Conservation (phyloP, 306 rosid species). For the Spatholobus suberectus region DNA sequence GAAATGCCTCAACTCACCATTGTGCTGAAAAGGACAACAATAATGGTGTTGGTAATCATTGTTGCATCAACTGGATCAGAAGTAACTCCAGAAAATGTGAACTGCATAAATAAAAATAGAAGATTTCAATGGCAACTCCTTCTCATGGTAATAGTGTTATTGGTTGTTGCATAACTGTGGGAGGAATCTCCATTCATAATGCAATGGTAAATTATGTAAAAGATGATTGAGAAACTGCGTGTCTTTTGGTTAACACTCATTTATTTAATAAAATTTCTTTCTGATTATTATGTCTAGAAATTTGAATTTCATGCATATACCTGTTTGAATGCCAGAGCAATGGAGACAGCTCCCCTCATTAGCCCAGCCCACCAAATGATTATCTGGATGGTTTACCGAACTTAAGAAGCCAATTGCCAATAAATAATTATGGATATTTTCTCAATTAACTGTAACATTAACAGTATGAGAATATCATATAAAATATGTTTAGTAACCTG, state of each 20-base stretch:
- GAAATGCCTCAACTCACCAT: conserved; percentile 56
- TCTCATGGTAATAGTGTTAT: not conserved
- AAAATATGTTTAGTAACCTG: conserved; percentile 59
- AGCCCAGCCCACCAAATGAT: conserved; percentile 98
- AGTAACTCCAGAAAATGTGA: conserved; percentile 84
- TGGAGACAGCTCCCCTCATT: conserved; percentile 93
- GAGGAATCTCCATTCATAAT: not conserved
- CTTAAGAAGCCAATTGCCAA: not conserved
- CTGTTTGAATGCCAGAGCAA: conserved; percentile 95
- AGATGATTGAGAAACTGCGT: not conserved
- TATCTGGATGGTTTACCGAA: conserved; percentile 51
- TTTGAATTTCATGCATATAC: conserved; percentile 41
- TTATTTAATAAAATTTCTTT: not conserved
- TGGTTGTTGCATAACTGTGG: not conserved
- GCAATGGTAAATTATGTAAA: not conserved
- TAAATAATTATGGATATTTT: not conserved
- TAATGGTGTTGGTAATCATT: conserved; percentile 83
- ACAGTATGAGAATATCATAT: not conserved
- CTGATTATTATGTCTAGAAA: not conserved
- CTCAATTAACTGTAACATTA: not conserved
- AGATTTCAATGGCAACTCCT: not conserved
- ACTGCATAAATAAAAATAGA: conserved; percentile 54
- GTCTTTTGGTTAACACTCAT: not conserved
- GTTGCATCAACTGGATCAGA: conserved; percentile 72
- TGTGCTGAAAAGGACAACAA: conserved; percentile 85